These are phyloP conservation scores for Metahyphopichia silvanorum DNA, from an alignment of 805 yeast species.

Conservation along the genomic window DNA sequence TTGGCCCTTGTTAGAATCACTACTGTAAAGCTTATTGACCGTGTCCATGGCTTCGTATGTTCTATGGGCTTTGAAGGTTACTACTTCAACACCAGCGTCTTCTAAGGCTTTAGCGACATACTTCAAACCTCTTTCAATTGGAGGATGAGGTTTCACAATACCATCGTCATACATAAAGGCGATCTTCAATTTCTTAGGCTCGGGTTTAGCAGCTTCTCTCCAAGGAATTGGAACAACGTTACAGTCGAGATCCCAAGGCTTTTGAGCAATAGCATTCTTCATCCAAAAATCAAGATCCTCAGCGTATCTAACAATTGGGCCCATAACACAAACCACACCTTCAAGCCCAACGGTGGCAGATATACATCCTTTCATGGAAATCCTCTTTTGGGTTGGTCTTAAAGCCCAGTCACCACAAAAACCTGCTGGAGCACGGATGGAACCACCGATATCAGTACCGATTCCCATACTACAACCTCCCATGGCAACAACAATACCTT, in stretches of 20 bases:
- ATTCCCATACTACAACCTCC: slow-evolving; percentile 39
- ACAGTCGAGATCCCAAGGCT: slow-evolving; percentile 55
- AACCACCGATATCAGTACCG: slow-evolving; percentile 55
- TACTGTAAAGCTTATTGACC: slow-evolving; percentile 47
- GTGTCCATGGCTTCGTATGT: slow-evolving; percentile 53
- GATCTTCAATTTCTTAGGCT: slow-evolving; percentile 42
- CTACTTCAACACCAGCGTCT: slow-evolving; percentile 50
- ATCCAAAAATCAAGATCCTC: slow-evolving; percentile 53
- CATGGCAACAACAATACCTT: slow-evolving; percentile 43
- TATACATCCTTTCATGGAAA: slow-evolving; percentile 39
- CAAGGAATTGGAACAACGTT: slow-evolving; percentile 44
- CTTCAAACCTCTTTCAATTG: slow-evolving; percentile 49
- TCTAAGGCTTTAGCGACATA: slow-evolving; percentile 46
- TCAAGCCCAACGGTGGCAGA: slow-evolving; percentile 30
- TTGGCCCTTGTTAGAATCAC: slow-evolving; percentile 60
- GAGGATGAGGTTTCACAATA: slow-evolving; percentile 57
- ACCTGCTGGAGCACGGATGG: slow-evolving; percentile 54
- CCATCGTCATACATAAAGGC: slow-evolving; percentile 58
- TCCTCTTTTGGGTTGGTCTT: slow-evolving; percentile 47
- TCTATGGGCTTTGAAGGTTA: slow-evolving; percentile 49
- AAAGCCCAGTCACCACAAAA: slow-evolving; percentile 50
- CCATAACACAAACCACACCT: slow-evolving; percentile 55
- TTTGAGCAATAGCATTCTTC: slow-evolving; percentile 40
- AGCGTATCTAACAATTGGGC: slow-evolving; percentile 56
- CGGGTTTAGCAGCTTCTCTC: slow-evolving; percentile 34